A percentile compares a stretch with the other conserved stretches of the same genome.
phyloP scores from a whole-genome alignment of 331 rosid species.

The Stylosanthes scabra region DNA sequence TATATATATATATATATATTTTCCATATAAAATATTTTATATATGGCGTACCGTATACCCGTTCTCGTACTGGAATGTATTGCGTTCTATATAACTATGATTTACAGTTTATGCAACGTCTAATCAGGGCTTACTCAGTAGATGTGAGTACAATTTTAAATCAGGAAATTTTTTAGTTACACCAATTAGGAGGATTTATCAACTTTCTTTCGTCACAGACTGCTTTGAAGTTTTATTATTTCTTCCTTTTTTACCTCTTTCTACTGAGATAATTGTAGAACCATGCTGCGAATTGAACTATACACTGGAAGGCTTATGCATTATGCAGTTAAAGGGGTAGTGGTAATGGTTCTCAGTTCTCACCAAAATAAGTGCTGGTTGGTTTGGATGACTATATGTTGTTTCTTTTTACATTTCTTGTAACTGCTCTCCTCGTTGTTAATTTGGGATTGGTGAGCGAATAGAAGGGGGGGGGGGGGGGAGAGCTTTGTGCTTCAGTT shows the following conservation, averaged over 20 bases:
- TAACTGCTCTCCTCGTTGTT: background rate
- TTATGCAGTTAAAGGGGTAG: constrained; percentile 55
- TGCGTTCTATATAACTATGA: too few species aligned
- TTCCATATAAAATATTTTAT: too few species aligned
- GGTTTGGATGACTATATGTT: constrained; percentile 23
- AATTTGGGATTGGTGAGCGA: constrained; percentile 2
- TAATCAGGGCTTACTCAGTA: too few species aligned
- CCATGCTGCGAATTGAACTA: constrained; percentile 62
- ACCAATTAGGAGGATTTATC: too few species aligned
- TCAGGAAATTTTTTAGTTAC: too few species aligned
- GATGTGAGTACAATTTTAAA: too few species aligned
- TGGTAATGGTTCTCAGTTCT: constrained; percentile 48
- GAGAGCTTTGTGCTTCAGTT: background rate
- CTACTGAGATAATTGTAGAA: constrained; percentile 29
- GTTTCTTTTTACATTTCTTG: constrained; percentile 10
- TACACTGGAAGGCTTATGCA: constrained; percentile 48
- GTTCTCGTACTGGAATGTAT: background rate
- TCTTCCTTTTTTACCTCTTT: background rate
- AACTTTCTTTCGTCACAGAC: too few species aligned
- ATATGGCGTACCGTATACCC: too few species aligned
- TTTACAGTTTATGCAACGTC: too few species aligned
- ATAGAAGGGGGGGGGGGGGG: background rate
- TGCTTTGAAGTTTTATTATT: background rate
- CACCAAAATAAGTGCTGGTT: constrained; percentile 14
- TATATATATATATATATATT: too few species aligned